phyloP scores from a whole-genome alignment of 192 early-diverging fungal genomes.

The Nowakowskiella sp. region DNA sequence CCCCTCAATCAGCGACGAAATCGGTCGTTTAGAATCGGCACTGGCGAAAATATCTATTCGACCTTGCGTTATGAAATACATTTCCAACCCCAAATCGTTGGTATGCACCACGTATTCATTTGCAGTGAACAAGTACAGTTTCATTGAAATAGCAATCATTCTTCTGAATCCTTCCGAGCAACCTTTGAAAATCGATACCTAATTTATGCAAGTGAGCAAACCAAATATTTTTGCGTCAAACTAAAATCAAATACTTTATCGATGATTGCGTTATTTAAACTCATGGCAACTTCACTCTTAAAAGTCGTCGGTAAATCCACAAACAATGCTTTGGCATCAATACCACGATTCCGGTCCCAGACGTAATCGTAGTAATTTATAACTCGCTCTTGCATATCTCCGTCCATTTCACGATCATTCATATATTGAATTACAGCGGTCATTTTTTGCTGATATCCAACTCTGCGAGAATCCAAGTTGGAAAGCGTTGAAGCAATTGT shows the following conservation, averaged over 20 bases:
- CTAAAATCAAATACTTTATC: slow-evolving; percentile 2
- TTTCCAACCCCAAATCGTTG: slow-evolving; percentile 9
- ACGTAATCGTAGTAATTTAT: slow-evolving; percentile 13
- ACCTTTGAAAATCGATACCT: slow-evolving; percentile 10
- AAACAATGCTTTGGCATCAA: slow-evolving; percentile 7
- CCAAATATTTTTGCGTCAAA: not conserved
- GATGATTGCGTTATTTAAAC: slow-evolving; percentile 10
- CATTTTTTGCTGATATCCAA: slow-evolving; percentile 13
- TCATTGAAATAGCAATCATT: slow-evolving; percentile 10
- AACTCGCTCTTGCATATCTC: slow-evolving; percentile 6
- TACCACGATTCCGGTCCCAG: slow-evolving; percentile 11
- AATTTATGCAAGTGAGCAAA: not conserved
- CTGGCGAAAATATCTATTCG: slow-evolving; percentile 6
- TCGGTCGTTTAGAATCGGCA: not conserved
- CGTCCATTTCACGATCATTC: slow-evolving; percentile 7
- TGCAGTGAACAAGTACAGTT: slow-evolving; percentile 9
- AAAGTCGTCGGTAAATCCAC: slow-evolving; percentile 12
- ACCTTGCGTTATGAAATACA: slow-evolving; percentile 12
- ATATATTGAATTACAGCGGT: slow-evolving; percentile 4
- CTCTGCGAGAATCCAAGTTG: slow-evolving; percentile 6
- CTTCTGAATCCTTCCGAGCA: slow-evolving; percentile 11
- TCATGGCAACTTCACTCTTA: slow-evolving; percentile 8
- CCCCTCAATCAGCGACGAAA: slow-evolving; percentile 11
- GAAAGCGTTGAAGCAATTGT: slow-evolving; percentile 8
- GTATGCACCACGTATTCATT: slow-evolving; percentile 8